These are phyloP conservation scores for Bipolaris oryzae DNA, from an alignment of 2,329 filamentous ascomycete genomes.

Conservation along the genomic window DNA sequence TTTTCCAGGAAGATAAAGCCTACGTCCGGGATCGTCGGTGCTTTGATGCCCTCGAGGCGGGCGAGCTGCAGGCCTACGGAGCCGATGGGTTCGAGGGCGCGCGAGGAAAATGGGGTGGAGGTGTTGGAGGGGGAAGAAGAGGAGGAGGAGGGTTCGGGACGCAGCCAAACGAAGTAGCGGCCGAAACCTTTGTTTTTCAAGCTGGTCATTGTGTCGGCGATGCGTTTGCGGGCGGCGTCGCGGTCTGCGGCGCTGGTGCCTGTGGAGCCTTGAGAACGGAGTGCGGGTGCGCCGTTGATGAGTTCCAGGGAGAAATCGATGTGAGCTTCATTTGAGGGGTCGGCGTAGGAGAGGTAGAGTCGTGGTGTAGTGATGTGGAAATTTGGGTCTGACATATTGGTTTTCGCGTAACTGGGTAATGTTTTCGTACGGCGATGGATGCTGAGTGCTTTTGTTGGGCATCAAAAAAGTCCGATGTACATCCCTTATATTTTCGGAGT, in stretches of 20 bases:
- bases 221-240: conserved; percentile 12
- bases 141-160: neutral
- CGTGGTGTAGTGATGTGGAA: conserved; percentile 68
- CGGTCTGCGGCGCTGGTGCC: neutral
- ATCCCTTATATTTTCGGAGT: too few species aligned
- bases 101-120: conserved; percentile 1
- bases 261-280: neutral
- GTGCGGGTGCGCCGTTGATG: conserved; percentile 3
- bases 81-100: conserved; percentile 13
- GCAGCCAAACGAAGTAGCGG: conserved; percentile 32
- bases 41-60: conserved; percentile 13
- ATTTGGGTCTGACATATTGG: conserved; percentile 44
- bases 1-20: conserved; percentile 22
- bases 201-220: conserved; percentile 11
- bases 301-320: conserved; percentile 19
- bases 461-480: too few species aligned
- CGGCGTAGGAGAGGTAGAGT: conserved; percentile 25
- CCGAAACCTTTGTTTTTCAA: conserved; percentile 35
- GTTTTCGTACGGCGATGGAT: too few species aligned
- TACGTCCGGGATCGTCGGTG: conserved; percentile 23
- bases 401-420: neutral
- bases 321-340: conserved; percentile 22
- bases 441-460: neutral
- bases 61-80: conserved; percentile 30
- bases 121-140: too few species aligned